Evolutionary conservation across 148 eudicot genomes (phyloP).

Genomic region (Rhododendron kiyosumense): DNA sequence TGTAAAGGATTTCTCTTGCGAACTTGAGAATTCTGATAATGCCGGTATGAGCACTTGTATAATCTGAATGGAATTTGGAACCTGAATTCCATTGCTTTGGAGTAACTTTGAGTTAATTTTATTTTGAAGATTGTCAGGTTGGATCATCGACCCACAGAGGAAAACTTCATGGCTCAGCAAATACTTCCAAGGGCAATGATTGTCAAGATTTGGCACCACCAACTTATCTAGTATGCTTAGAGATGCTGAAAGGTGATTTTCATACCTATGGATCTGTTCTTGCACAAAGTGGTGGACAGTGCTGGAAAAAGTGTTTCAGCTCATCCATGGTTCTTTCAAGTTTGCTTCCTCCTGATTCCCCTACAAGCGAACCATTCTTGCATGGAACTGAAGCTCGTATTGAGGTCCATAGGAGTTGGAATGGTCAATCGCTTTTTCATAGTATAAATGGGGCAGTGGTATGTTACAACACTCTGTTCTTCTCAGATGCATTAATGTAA

Average conservation of each 20-base stretch:
- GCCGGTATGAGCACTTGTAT: slow-evolving; percentile 23
- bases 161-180: slow-evolving; percentile 12
- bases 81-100: not conserved
- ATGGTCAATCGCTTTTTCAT: slow-evolving; percentile 42
- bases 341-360: slow-evolving; percentile 33
- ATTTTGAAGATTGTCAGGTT: slow-evolving; percentile 36
- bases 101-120: slow-evolving; percentile 5
- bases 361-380: slow-evolving; percentile 45
- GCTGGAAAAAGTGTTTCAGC: slow-evolving; percentile 45
- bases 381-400: slow-evolving; percentile 54
- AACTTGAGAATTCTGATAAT: slow-evolving; percentile 20
- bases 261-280: slow-evolving; percentile 26
- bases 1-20: slow-evolving; percentile 31
- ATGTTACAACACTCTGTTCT: slow-evolving; percentile 19
- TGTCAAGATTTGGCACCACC: slow-evolving; percentile 39
- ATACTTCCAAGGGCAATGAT: slow-evolving; percentile 15
- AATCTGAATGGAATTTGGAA: not conserved
- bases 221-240: slow-evolving; percentile 50
- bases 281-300: slow-evolving; percentile 23
- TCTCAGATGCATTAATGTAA: slow-evolving; percentile 1
- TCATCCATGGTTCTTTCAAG: slow-evolving; percentile 49
- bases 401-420: slow-evolving; percentile 41
- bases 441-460: slow-evolving; percentile 47
- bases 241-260: slow-evolving; percentile 42
- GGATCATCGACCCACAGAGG: slow-evolving; percentile 18